Evolutionary conservation across 2,329 filamentous ascomycete genomes (phyloP), one percentile per base, ranked within the genome.

Genomic region (Penicillium decumbens): DNA sequence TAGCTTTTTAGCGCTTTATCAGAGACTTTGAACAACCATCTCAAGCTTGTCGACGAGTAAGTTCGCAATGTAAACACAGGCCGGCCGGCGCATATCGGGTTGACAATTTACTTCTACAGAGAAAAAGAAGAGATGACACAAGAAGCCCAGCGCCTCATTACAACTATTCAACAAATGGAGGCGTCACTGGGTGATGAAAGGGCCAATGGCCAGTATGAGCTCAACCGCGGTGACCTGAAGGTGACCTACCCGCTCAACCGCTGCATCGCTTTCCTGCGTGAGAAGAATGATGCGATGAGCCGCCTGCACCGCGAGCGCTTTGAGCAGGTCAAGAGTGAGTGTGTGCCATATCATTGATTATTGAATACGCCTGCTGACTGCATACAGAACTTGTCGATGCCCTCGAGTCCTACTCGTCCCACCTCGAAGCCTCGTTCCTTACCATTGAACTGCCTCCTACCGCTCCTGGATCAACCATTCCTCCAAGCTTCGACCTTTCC

Each of bases 101-200:
- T 56, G 55, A 50, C 40, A 6, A 25, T 43, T 6, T 24, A 30
- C 15, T 24, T 13, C 15, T 44, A 20, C 54, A 82, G 79, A 46
- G 93, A 98, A 74, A 97, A 96, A 75, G 88, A 90, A 70, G 82
- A 87, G 42, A 80, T 97, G 78, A 80, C 88, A n/a, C 88, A 95
- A 54, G 89, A 97, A 70, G 91, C 90, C 18, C 84, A 93, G 64
- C 83, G 81, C 63, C 85, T 93, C 53, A 88, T 96, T 65, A 88
- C 84, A 46, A 81, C 82, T 0, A 96, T 97, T 61, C 87, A 84
- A 63, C 91, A 97, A 72, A 95, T 98, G 90, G 89, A 97, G 71
- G 77, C 81, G 6, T 95, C 92, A 0, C 79, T 98, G 23, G 88
- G 93, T 59, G 89, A 95, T 65, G 79, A 80, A 50, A 85, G 82